Evolutionary conservation across 1,284 basidiomycete genomes (phyloP).

Genomic region (Apiotrichum akiyoshidainum): DNA sequence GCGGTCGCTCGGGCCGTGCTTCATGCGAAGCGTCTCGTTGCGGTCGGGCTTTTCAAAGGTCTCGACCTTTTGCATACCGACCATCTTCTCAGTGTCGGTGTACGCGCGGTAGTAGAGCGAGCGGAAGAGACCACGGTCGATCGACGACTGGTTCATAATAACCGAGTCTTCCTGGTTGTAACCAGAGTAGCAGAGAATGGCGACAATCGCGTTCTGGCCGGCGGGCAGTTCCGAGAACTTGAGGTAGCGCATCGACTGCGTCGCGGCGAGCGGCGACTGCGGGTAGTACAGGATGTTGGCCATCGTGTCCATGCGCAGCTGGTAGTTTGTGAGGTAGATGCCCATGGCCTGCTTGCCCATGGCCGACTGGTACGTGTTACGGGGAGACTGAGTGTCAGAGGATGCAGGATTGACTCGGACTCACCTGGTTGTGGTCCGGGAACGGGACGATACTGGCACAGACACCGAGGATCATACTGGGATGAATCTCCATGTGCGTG

Average conservation of each 20-base stretch:
- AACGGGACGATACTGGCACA: conserved; percentile 99
- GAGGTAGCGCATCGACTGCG: conserved; percentile 97
- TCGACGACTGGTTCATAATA: conserved; percentile 99
- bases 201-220: conserved; percentile 96
- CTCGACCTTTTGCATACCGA: conserved; percentile 85
- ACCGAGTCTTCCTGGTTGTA: conserved; percentile 99
- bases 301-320: conserved; percentile 98
- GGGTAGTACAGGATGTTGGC: conserved; percentile 97
- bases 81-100: conserved; percentile 97
- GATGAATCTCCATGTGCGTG: conserved; percentile 99
- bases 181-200: conserved; percentile 96
- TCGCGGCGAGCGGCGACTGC: conserved; percentile 97
- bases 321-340: conserved; percentile 94
- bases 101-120: conserved; percentile 98
- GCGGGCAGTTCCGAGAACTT: conserved; percentile 97
- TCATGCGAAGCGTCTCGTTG: conserved; percentile 91
- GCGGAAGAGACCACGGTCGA: conserved; percentile 96
- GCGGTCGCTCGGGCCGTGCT: conserved; percentile 72
- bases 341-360: conserved; percentile 99
- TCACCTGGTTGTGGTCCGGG: conserved; percentile 97
- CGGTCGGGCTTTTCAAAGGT: conserved; percentile 96
- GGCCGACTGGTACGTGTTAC: conserved; percentile 98
- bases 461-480: conserved; percentile 97
- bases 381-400: conserved; percentile 68
- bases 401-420: too few relatives aligned